phyloP scores from a whole-genome alignment of 305 asterid species.

The Rubia peregrina region DNA sequence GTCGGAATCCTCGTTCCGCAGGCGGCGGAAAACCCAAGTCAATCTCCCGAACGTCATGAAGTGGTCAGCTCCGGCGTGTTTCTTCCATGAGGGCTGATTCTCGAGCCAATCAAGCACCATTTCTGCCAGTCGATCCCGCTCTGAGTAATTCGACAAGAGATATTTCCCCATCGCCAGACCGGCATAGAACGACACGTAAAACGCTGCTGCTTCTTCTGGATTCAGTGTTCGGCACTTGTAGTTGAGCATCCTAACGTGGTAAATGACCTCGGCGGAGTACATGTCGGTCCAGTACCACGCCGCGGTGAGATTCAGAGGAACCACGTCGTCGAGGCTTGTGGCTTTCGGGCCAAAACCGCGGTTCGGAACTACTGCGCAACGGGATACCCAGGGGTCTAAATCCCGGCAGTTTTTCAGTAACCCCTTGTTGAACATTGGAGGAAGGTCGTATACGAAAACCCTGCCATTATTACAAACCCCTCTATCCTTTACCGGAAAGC shows the following conservation, averaged over 20 bases:
- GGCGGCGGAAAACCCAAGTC: constrained; percentile 63
- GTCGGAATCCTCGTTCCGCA: constrained; percentile 36
- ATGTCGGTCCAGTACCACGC: constrained; percentile 21
- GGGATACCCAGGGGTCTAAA: constrained; percentile 14
- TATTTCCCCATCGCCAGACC: constrained; percentile 15
- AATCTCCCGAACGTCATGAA: constrained; percentile 56
- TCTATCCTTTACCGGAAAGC: neutral
- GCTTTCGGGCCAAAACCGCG: constrained; percentile 14
- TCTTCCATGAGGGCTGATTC: constrained; percentile 35
- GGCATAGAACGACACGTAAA: constrained; percentile 18
- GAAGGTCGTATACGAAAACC: constrained; percentile 15
- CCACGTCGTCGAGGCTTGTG: neutral
- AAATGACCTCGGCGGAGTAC: constrained; percentile 15
- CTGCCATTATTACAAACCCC: constrained; percentile 7
- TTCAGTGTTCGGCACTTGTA: constrained; percentile 12
- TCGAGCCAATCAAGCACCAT: constrained; percentile 50
- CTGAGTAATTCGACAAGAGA: constrained; percentile 2
- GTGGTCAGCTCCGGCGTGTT: constrained; percentile 59
- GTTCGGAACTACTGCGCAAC: constrained; percentile 5
- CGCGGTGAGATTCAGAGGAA: constrained; percentile 4
- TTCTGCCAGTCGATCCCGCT: constrained; percentile 25
- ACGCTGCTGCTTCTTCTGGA: constrained; percentile 13
- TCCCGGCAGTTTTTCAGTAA: constrained; percentile 9
- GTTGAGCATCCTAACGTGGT: constrained; percentile 10
- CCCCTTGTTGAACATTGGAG: constrained; percentile 1